A percentile compares a stretch with the other conserved stretches of the same genome.
Evolutionary conservation across 1,284 basidiomycete species (phyloP).

Genomic region (Marasmius oreades): DNA sequence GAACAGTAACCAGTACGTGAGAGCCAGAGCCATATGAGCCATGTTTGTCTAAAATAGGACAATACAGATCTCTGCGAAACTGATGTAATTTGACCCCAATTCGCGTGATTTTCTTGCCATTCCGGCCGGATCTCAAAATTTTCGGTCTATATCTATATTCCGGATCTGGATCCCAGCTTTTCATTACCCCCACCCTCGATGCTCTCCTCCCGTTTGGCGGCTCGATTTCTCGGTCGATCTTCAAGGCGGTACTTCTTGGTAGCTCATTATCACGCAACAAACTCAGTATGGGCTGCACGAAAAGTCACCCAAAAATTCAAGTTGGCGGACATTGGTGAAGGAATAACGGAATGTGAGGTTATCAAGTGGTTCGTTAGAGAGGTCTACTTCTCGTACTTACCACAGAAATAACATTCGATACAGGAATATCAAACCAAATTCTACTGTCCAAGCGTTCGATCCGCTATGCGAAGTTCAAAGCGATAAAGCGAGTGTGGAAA

Average conservation of each 20-base stretch:
- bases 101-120: no score
- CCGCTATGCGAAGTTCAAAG: constrained; percentile 91
- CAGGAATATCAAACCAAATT: constrained; percentile 60
- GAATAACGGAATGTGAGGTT: constrained; percentile 87
- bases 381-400: constrained; percentile 7
- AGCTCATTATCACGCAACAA: neutral
- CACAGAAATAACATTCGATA: neutral
- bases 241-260: neutral
- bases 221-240: neutral
- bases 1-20: no score
- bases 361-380: constrained; percentile 72
- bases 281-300: neutral
- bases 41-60: no score
- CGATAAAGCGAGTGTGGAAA: constrained; percentile 93
- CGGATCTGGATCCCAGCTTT: no score
- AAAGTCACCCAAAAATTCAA: constrained; percentile 72
- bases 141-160: no score
- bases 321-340: constrained; percentile 95
- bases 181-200: neutral
- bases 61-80: no score
- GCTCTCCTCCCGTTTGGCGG: neutral
- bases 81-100: no score
- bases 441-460: constrained; percentile 76
- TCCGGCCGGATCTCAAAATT: no score
- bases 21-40: no score